phyloP scores from a whole-genome alignment of 129 eudicot genomes.

The Lonicera japonica region DNA sequence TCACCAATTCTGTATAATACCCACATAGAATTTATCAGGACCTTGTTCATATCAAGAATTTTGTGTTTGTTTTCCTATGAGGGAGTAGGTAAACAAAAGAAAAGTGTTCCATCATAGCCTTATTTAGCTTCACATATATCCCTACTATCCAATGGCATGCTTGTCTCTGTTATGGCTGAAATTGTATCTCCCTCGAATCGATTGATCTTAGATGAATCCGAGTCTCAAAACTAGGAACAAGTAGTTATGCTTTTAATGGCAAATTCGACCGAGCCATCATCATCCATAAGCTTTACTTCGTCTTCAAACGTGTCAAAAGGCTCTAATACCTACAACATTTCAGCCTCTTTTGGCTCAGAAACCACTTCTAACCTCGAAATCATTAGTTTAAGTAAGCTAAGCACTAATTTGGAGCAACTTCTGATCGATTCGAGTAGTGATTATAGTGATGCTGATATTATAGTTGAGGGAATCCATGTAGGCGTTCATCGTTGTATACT shows the following conservation, averaged over 20 bases:
- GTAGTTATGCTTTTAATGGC: constrained; percentile 26
- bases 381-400: constrained; percentile 48
- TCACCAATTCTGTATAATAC: neutral
- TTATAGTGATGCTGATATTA: constrained; percentile 61
- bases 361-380: constrained; percentile 37
- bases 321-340: constrained; percentile 24
- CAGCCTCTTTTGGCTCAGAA: constrained; percentile 23
- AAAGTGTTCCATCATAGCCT: neutral
- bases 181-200: too few relatives aligned
- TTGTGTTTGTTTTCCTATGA: neutral
- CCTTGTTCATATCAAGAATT: too few relatives aligned
- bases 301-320: constrained; percentile 50
- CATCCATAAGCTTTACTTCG: constrained; percentile 57
- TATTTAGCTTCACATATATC: constrained; percentile 11
- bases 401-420: constrained; percentile 49
- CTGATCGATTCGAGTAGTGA: constrained; percentile 31
- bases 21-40: neutral
- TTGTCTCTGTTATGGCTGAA: too few relatives aligned
- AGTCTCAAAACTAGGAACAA: too few relatives aligned
- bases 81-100: constrained; percentile 1
- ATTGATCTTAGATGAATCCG: too few relatives aligned
- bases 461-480: constrained; percentile 49
- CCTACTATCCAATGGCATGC: neutral
- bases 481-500: constrained; percentile 67
- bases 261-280: constrained; percentile 40